These are phyloP conservation scores for Lepiota venenata DNA, from an alignment of 768 basidiomycete species.

Conservation along the genomic window DNA sequence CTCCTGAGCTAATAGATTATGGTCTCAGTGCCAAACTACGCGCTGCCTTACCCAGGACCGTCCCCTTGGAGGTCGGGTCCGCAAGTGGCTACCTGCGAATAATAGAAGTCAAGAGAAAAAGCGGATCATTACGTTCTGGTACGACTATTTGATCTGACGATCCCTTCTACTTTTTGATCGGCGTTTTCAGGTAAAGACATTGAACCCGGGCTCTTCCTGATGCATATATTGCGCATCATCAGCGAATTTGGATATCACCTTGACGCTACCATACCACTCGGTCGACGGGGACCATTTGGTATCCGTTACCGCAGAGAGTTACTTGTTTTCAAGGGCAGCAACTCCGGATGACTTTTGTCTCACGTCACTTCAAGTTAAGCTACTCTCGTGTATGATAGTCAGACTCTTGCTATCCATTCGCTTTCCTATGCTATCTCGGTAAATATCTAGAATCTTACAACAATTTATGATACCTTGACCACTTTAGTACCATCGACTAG, in stretches of 20 bases:
- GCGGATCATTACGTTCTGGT: constrained; percentile 26
- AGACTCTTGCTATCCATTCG: not conserved
- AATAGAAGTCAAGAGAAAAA: constrained; percentile 53
- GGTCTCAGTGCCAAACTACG: constrained; percentile 37
- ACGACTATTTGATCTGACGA: not conserved
- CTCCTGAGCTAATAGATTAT: constrained; percentile 39
- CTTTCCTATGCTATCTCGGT: not conserved
- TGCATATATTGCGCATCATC: constrained; percentile 61
- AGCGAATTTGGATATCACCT: constrained; percentile 55
- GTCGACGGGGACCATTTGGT: constrained; percentile 38
- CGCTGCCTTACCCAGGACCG: constrained; percentile 30
- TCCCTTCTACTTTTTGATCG: constrained; percentile 5
- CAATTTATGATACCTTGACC: constrained; percentile 38
- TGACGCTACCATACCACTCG: constrained; percentile 65
- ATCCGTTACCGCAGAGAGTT: constrained; percentile 50
- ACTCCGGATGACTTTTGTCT: constrained; percentile 5
- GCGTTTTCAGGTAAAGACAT: constrained; percentile 30
- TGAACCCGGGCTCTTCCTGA: constrained; percentile 53
- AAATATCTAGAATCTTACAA: constrained; percentile 1
- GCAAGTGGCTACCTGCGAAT: constrained; percentile 50
- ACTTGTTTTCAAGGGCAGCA: constrained; percentile 57
- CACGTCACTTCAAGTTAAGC: not conserved
- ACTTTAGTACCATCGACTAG: constrained; percentile 73
- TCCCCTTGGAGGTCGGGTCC: constrained; percentile 31
- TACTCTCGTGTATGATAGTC: not conserved